Evolutionary conservation across 257 asterid species (phyloP), one percentile per base, ranked within the genome.

Genomic region (Mentha longifolia): DNA sequence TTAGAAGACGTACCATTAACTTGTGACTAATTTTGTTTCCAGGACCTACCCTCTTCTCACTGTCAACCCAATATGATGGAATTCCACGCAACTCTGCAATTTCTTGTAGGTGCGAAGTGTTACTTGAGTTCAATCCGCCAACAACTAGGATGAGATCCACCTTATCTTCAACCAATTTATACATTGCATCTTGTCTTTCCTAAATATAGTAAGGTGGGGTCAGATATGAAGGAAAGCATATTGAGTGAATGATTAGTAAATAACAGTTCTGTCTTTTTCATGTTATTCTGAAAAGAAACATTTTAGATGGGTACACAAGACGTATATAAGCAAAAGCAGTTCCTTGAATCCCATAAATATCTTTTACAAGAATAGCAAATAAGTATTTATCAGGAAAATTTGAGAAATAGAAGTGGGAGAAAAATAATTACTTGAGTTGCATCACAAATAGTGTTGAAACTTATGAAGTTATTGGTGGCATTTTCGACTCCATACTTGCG

Each of bases 101-200:
- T 84, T 95, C 99, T 81, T 89, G 99, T 55, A 95, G 86, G 75
- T 92, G 99, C 4, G 99, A 92, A 58, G 99, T 92, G 94, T 95
- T 95, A 81, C 99, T 95, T 15, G 99, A 92, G 95, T 95, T 92
- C 98, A 97, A 95, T 20, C 99, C 99, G 13, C 99, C 99, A 72
- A 95, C 79, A 25, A 95, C 99, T 72, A 95, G 85, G 73, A 95
- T 92, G 33, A 95, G 96, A 85, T 95, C 99, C 12, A 88, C 9
- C 68, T 87, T 60, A 64, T 92, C 73, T 2, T 92, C 95, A 6
- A 95, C 97, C 84, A 95, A 84, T 80, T 95, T 89, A 76, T 89
- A 95, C 99, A 95, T 95, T 31, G 98, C 99, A 88, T 95, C 99
- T 88, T 95, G 99, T 10, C 99, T 82, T 82, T 92, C 98, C 99